Conservation (phyloP, 2,329 filamentous ascomycete genomes). For the Colletotrichum eleusines region DNA sequence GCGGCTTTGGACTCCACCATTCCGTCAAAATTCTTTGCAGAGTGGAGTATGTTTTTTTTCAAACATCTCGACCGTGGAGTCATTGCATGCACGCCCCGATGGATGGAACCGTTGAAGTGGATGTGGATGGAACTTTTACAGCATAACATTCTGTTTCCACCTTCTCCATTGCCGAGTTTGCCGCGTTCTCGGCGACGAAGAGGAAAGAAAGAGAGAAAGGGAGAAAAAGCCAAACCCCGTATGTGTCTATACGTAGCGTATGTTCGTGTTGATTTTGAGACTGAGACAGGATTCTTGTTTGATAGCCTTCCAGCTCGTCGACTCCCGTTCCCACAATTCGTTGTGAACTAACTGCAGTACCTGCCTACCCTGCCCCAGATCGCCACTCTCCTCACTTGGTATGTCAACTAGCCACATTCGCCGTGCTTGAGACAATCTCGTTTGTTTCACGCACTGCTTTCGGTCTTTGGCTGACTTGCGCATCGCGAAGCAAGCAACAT, state of each 20-base stretch:
- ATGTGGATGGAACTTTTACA: conserved; percentile 10
- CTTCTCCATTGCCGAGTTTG: neutral
- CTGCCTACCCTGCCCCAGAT: conserved; percentile 11
- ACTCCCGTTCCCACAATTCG: conserved; percentile 30
- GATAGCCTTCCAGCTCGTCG: conserved; percentile 20
- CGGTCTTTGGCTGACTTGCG: conserved; percentile 4
- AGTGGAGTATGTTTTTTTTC: conserved; percentile 26
- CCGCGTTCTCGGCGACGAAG: neutral
- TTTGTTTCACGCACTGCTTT: conserved; percentile 1
- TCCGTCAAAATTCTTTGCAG: conserved; percentile 42
- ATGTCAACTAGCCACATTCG: conserved; percentile 9
- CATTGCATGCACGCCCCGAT: conserved; percentile 20
- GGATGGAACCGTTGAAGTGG: conserved; percentile 22
- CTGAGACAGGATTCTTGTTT: conserved; percentile 20
- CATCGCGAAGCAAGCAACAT: conserved; percentile 43
- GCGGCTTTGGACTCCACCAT: conserved; percentile 31
- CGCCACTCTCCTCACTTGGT: conserved; percentile 27
- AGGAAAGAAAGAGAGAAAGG: no score
- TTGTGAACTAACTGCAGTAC: neutral
- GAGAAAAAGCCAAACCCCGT: no score
- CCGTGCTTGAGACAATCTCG: conserved; percentile 30
- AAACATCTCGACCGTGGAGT: conserved; percentile 36
- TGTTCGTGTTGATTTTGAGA: neutral
- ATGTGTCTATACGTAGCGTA: neutral
- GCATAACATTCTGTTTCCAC: neutral